Base-by-base conservation (phyloP, 2,329 filamentous ascomycete species). In the Microdochium trichocladiopsis region DNA sequence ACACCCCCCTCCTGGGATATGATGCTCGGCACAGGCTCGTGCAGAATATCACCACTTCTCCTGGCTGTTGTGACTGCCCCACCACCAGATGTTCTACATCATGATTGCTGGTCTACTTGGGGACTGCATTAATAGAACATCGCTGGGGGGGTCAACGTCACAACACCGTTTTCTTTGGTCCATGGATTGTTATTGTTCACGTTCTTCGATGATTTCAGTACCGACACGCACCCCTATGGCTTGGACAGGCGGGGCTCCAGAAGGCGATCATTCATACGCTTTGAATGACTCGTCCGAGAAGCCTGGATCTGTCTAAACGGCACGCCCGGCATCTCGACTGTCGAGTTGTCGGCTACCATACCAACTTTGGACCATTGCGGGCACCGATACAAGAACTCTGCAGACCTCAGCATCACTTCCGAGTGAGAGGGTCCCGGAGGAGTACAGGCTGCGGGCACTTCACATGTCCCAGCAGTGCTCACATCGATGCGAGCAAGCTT, bases 191-290 rank as follows among this genome's bases (percentile, higher is more conserved):
- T 66, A 60, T 66, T 63, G 58, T 66, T 68, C 67, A 66, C 61
- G 67, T 69, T 69, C 64, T 67, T 63, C 64, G 66, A 68, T 62
- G 67, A 63, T 56, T 52, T 57, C 60, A 64, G 61, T 63, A 60
- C 63, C 61, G 62, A 62, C 57, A 63, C 60, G 65, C 57, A 64
- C 63, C 67, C 57, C 55, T 59, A 62, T 69, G 63, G 65, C 67
- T 69, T 65, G 63, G 62, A 62, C 61, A 61, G 52, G 52, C 55
- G 54, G 31, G 45, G 50, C 58, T 54, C 55, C 47, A 52, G 55
- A 57, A 57, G 55, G 54, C 53, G 53, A 57, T 51, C 55, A 55
- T 52, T 59, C 52, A 57, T 43, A 28, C 36, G 48, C 55, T 54
- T 50, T 50, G 55, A 48, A 52, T 54, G 56, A 58, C 47, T 36